A percentile compares a stretch with the other conserved stretches of the same genome.
phyloP scores from a whole-genome alignment of 345 rosid genomes.

The Murraya paniculata region DNA sequence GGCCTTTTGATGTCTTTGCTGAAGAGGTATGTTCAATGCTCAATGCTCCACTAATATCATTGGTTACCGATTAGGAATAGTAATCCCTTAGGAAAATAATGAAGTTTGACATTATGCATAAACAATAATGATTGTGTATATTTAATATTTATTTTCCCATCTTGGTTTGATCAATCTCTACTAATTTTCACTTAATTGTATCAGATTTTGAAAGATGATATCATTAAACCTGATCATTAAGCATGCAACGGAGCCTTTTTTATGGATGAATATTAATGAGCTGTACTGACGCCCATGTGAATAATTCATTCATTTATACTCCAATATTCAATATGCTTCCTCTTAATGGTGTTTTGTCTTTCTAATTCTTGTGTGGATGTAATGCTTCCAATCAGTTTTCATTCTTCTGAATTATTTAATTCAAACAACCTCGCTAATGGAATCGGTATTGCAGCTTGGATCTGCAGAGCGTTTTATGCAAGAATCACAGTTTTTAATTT shows the following conservation, averaged over 20 bases:
- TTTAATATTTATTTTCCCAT: neutral
- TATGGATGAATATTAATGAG: neutral
- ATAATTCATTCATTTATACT: neutral
- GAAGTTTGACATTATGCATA: neutral
- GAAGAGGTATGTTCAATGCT: slow-evolving; percentile 60
- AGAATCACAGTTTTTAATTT: slow-evolving; percentile 74
- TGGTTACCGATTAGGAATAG: neutral
- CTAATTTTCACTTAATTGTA: neutral
- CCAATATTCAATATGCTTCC: too few relatives aligned
- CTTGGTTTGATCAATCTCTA: neutral
- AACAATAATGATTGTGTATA: neutral
- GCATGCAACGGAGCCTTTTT: neutral
- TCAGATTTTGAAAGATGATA: neutral
- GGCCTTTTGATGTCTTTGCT: slow-evolving; percentile 90
- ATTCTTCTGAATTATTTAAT: neutral
- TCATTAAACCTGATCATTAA: neutral
- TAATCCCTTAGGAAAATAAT: neutral
- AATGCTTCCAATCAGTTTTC: slow-evolving; percentile 8
- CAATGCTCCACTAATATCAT: neutral
- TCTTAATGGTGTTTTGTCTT: neutral
- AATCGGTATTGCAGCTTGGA: slow-evolving; percentile 70
- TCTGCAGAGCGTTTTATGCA: slow-evolving; percentile 87
- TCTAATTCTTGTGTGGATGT: neutral
- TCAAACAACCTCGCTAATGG: slow-evolving; percentile 3
- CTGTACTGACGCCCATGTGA: neutral